Percentiles rank a stretch among this genome's conserved stretches.
phyloP scores from a whole-genome alignment of 2,329 filamentous ascomycete species.

The Rachicladosporium sp. region DNA sequence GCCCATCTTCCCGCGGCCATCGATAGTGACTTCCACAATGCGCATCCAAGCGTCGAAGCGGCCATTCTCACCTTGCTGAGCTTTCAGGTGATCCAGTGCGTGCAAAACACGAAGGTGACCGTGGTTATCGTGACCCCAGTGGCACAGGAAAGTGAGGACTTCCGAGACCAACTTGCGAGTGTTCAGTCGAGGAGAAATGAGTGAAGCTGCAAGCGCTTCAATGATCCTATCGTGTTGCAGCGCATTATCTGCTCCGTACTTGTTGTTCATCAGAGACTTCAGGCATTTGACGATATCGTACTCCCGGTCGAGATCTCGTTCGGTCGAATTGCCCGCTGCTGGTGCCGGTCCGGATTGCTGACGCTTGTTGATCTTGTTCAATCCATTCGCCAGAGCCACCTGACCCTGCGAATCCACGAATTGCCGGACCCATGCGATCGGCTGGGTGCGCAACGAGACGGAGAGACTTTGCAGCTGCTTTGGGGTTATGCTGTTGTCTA shows the following conservation, averaged over 20 bases:
- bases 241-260: constrained; percentile 94
- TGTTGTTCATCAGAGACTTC: constrained; percentile 98
- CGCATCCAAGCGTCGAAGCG: constrained; percentile 98
- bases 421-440: constrained; percentile 89
- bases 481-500: constrained; percentile 86
- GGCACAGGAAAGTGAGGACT: constrained; percentile 88
- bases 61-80: constrained; percentile 77
- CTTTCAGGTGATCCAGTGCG: constrained; percentile 83
- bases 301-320: constrained; percentile 78
- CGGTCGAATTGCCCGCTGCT: constrained; percentile 41
- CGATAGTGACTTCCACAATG: constrained; percentile 90
- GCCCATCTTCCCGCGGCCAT: constrained; percentile 97
- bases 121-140: constrained; percentile 69
- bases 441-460: constrained; percentile 89
- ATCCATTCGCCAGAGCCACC: constrained; percentile 84
- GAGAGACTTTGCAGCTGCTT: constrained; percentile 88
- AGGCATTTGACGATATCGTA: constrained; percentile 97
- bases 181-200: constrained; percentile 78
- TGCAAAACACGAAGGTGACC: constrained; percentile 90
- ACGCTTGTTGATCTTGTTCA: constrained; percentile 86
- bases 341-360: constrained; percentile 61
- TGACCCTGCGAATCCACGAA: constrained; percentile 97
- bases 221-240: constrained; percentile 81
- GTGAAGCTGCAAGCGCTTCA: constrained; percentile 70
- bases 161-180: constrained; percentile 93